Conservation (phyloP, 768 basidiomycete species). For the Boletus tomentosulus region DNA sequence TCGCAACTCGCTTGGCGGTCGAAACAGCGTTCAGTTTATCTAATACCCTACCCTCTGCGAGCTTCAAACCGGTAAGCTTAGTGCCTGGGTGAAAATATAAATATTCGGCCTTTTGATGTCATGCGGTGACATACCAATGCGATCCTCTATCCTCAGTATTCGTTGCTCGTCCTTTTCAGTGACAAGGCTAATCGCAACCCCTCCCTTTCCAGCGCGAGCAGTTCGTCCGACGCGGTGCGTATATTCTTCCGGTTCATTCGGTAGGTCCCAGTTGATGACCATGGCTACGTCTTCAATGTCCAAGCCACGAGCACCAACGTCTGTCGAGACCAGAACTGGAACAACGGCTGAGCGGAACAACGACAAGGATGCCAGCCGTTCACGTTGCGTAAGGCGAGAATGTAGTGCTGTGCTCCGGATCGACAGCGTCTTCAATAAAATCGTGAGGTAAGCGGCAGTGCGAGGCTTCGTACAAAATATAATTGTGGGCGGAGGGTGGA, state of each 20-base stretch:
- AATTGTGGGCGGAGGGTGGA: slow-evolving; percentile 91
- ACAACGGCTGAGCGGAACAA: slow-evolving; percentile 83
- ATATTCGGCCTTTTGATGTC: not conserved
- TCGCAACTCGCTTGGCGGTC: slow-evolving; percentile 87
- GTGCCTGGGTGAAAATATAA: slow-evolving; percentile 46
- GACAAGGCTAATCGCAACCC: slow-evolving; percentile 90
- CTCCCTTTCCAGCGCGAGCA: slow-evolving; percentile 84
- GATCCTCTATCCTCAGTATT: slow-evolving; percentile 76
- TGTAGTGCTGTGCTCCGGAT: slow-evolving; percentile 90
- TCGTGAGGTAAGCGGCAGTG: slow-evolving; percentile 86
- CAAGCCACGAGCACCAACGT: slow-evolving; percentile 91
- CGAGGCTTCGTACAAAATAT: slow-evolving; percentile 86
- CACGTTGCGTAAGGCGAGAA: slow-evolving; percentile 89
- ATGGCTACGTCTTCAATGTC: slow-evolving; percentile 96
- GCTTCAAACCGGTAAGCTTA: slow-evolving; percentile 64
- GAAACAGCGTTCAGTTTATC: slow-evolving; percentile 86
- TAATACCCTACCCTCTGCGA: slow-evolving; percentile 79
- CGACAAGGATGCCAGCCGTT: slow-evolving; percentile 78
- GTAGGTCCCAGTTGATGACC: slow-evolving; percentile 97
- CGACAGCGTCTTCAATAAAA: slow-evolving; percentile 67
- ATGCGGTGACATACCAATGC: slow-evolving; percentile 62
- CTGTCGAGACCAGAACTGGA: slow-evolving; percentile 90
- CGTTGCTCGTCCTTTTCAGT: slow-evolving; percentile 90
- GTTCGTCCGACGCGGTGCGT: slow-evolving; percentile 94
- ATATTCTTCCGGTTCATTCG: slow-evolving; percentile 87